Evolutionary conservation across 83 land plant genomes (phyloP).

Genomic region (Isoetes engelmannii): DNA sequence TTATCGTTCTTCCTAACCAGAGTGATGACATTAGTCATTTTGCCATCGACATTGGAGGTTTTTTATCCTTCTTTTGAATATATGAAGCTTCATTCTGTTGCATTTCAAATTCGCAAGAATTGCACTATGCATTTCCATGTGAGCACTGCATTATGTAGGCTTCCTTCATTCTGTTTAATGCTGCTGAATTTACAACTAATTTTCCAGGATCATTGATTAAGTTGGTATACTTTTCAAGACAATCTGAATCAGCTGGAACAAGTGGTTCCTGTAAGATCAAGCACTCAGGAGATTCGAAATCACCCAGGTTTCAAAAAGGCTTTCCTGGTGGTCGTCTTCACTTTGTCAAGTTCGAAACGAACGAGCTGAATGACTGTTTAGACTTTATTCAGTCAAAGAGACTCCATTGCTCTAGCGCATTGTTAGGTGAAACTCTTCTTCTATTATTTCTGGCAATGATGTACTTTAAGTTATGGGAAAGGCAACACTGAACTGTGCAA

Average conservation of each 20-base stretch:
- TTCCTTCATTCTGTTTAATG: no score
- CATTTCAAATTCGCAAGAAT: no score
- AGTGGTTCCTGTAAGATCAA: conserved; percentile 14
- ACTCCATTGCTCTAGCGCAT: conserved; percentile 30
- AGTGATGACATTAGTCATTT: conserved; percentile 86
- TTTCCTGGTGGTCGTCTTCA: conserved; percentile 83
- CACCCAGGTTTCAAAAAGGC: conserved; percentile 31
- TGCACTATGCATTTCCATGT: no score
- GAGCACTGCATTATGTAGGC: no score
- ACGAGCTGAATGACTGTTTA: conserved; percentile 70
- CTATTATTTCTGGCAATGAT: not conserved
- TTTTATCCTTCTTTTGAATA: not conserved
- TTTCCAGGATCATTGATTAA: conserved; percentile 81
- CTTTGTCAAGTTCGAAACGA: conserved; percentile 85
- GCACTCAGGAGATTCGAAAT: conserved; percentile 38
- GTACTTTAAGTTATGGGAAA: no score
- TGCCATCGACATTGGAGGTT: conserved; percentile 88
- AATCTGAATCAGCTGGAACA: conserved; percentile 21
- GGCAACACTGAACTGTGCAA: no score
- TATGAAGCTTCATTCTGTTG: no score
- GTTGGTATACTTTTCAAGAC: conserved; percentile 90
- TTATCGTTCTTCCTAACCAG: conserved; percentile 87
- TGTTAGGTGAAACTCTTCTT: not conserved
- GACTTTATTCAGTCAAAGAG: conserved; percentile 69
- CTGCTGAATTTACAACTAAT: not conserved